Evolutionary conservation across 345 rosid species (phyloP).

Genomic region (Eucalyptus caleyi): DNA sequence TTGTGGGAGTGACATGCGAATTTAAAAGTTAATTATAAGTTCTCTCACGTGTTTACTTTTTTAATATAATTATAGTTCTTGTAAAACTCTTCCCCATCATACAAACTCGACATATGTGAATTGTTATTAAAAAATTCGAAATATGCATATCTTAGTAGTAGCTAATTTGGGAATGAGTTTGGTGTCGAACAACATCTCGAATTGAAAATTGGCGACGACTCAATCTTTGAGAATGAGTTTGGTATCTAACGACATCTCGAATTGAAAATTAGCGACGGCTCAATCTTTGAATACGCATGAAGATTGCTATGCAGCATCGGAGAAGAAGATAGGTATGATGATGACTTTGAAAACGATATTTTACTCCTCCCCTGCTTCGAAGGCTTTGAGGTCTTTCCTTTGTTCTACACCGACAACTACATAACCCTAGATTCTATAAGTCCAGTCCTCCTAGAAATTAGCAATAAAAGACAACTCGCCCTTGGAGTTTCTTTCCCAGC

Average conservation of each 20-base stretch:
- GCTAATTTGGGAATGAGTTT: background rate
- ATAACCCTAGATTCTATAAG: background rate
- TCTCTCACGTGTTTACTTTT: background rate
- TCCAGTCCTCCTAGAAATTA: background rate
- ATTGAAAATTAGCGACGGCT: background rate
- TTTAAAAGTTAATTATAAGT: background rate
- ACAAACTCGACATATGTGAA: background rate
- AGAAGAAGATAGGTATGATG: background rate
- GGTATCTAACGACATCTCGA: background rate
- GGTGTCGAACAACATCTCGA: background rate
- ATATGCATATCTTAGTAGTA: background rate
- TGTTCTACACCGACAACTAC: background rate
- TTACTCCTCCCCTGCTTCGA: background rate
- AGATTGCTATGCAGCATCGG: background rate
- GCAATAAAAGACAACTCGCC: background rate
- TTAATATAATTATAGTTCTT: background rate
- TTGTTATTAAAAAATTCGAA: background rate
- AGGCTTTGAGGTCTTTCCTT: background rate
- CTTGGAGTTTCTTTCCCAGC: background rate
- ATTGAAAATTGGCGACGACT: background rate
- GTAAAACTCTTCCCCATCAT: background rate
- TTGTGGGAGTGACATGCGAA: background rate
- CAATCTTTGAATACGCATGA: background rate
- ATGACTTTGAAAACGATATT: background rate
- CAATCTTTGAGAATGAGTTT: background rate